Evolutionary conservation across 257 asterid genomes (phyloP), one percentile per base, ranked within the genome.

Genomic region (Solanum bukasovii): DNA sequence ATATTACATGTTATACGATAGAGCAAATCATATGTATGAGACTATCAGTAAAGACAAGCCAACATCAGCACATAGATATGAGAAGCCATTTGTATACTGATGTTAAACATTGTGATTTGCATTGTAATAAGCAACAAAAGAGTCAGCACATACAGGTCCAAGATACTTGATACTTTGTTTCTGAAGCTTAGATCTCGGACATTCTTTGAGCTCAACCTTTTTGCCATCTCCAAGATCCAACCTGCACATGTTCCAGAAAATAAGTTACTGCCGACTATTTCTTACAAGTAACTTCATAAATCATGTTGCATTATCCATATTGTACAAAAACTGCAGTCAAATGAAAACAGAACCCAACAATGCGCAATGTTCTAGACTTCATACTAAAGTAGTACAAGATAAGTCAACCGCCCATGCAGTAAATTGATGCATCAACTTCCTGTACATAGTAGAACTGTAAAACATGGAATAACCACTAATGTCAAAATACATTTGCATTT

Each of bases 171-270:
- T 97, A 91, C 98, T 92, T 61, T 97, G 99, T 37, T 93, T 88
- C 81, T 98, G 98, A 84, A 97, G 99, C 95, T 93, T 94, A 40
- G 96, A 90, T 89, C 96, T 92, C 6, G 99, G 96, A 89, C 98
- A 96, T 91, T 94, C 96, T 88, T 91, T 91, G 42, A 95, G 99
- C 90, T 95, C 96, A 84, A 96, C 95, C 61, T 94, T 98, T 89
- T 88, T 96, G 85, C 99, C 99, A 52, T 97, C 99, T 90, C 99
- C 99, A 92, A 97, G 89, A 93, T 97, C 99, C 93, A 97, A 90
- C 99, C 99, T 97, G 93, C 73, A 89, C 65, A 88, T 71, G 88
- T 75, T 37, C 77, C 84, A 42, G 72, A 29, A 67, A 27, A 37
- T 84, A 84, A 49, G 70, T 79, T 46, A 25, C 85, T 25, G 27